phyloP scores from a whole-genome alignment of 306 rosid species.

The Castanopsis chinensis region DNA sequence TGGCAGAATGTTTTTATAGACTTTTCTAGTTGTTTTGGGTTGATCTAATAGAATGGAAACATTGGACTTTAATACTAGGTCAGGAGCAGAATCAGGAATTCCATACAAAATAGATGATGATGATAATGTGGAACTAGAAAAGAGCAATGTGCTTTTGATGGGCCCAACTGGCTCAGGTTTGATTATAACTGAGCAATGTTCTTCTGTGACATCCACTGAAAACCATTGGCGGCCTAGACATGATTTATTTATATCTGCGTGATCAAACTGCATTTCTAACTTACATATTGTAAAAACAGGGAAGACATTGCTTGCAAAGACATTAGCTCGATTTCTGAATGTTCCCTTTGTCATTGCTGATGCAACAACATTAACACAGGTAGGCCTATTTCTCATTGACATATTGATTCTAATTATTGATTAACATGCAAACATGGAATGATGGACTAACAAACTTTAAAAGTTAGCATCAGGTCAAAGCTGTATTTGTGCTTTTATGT shows the following conservation, averaged over 20 bases:
- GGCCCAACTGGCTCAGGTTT: constrained; percentile 99
- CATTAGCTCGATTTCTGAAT: constrained; percentile 94
- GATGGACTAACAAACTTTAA: background rate
- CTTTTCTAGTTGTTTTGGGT: constrained; percentile 9
- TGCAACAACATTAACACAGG: constrained; percentile 98
- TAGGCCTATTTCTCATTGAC: constrained; percentile 30
- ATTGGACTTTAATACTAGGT: constrained; percentile 47
- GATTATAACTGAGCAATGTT: constrained; percentile 9
- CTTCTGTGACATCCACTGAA: constrained; percentile 16
- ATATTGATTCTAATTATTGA: constrained; percentile 16
- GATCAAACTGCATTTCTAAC: constrained; percentile 27
- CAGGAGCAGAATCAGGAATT: constrained; percentile 51
- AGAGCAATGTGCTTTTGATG: constrained; percentile 97
- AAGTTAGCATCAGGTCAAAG: background rate
- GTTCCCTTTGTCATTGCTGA: constrained; percentile 97
- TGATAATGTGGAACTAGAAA: constrained; percentile 82
- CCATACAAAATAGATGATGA: constrained; percentile 56
- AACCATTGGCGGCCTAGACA: constrained; percentile 7
- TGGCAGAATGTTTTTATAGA: constrained; percentile 7
- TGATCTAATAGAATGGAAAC: constrained; percentile 28
- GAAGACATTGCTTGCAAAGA: constrained; percentile 93
- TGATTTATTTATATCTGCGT: constrained; percentile 1
- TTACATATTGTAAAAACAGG: constrained; percentile 55
- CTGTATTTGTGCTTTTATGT: background rate
- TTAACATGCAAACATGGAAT: background rate